These are phyloP conservation scores for Yarrowia osloensis DNA, from an alignment of 805 yeast genomes.

Conservation along the genomic window DNA sequence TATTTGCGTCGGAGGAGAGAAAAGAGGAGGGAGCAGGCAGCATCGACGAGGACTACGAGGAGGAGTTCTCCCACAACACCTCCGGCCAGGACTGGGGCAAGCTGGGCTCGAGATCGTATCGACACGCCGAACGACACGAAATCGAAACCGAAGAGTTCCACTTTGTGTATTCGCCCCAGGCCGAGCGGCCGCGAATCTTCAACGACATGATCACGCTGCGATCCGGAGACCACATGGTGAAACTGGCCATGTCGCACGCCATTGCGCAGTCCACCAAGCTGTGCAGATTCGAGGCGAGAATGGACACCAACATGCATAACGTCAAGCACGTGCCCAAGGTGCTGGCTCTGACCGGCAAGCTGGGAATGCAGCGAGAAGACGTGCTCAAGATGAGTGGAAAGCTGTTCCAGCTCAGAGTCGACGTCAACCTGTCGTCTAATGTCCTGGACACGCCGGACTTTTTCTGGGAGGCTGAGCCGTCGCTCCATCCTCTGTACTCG, in stretches of 20 bases:
- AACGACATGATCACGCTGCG: constrained; percentile 92
- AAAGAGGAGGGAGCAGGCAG: constrained; percentile 10
- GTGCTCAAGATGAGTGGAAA: constrained; percentile 86
- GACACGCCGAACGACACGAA: constrained; percentile 78
- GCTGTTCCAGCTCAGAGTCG: constrained; percentile 85
- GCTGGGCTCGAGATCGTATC: constrained; percentile 52
- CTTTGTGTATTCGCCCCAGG: constrained; percentile 60
- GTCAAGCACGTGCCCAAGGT: constrained; percentile 89
- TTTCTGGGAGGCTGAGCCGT: constrained; percentile 95
- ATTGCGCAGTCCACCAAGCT: constrained; percentile 94
- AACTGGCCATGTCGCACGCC: constrained; percentile 91
- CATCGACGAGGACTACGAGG: constrained; percentile 21
- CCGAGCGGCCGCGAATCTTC: constrained; percentile 55
- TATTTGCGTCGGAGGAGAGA: constrained; percentile 51
- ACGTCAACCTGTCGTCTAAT: constrained; percentile 86
- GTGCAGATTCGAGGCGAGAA: constrained; percentile 86
- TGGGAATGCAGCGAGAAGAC: constrained; percentile 83
- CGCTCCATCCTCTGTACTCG: constrained; percentile 84
- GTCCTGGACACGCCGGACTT: constrained; percentile 94
- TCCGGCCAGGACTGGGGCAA: constrained; percentile 30
- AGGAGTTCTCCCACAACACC: constrained; percentile 8
- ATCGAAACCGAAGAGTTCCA: constrained; percentile 90
- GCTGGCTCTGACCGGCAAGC: constrained; percentile 82
- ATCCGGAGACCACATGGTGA: constrained; percentile 89
- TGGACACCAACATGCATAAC: constrained; percentile 78